Evolutionary conservation across 768 basidiomycete genomes (phyloP).

Genomic region (Lyophyllum decastes): DNA sequence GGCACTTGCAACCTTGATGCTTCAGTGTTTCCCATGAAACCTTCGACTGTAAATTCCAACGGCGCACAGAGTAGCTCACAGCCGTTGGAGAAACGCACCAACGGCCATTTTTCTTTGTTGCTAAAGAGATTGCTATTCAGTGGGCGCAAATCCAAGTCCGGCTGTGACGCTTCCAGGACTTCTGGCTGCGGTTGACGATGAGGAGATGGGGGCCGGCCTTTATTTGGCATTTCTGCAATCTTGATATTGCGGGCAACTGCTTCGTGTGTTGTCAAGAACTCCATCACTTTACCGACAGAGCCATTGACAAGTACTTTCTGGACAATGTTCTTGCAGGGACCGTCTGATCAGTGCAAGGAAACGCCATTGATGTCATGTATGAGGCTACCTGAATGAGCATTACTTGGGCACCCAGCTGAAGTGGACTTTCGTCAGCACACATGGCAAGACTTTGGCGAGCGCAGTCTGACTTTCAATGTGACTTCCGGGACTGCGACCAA

Average conservation of each 20-base stretch:
- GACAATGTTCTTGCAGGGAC: constrained; percentile 50
- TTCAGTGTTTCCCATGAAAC: constrained; percentile 55
- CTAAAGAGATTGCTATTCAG: constrained; percentile 26
- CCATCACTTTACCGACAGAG: constrained; percentile 54
- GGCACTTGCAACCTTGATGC: constrained; percentile 61
- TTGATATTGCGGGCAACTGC: constrained; percentile 39
- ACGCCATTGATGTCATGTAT: neutral
- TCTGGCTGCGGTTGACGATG: neutral
- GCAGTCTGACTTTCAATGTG: constrained; percentile 44
- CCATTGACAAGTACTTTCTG: constrained; percentile 71
- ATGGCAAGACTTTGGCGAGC: neutral
- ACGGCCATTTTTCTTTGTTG: constrained; percentile 48
- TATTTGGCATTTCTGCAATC: constrained; percentile 27
- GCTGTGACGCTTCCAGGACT: neutral
- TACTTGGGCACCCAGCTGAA: constrained; percentile 75
- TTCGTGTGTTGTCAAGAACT: constrained; percentile 49
- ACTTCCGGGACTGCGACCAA: constrained; percentile 51
- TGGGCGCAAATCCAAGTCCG: constrained; percentile 7
- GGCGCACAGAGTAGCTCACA: constrained; percentile 52
- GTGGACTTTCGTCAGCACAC: neutral
- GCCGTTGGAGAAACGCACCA: constrained; percentile 58
- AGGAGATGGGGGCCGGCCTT: neutral
- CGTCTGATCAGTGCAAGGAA: neutral
- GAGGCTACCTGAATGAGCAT: constrained; percentile 64
- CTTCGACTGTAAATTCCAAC: constrained; percentile 56